phyloP scores from a whole-genome alignment of 345 rosid species.

The Kandelia obovata region DNA sequence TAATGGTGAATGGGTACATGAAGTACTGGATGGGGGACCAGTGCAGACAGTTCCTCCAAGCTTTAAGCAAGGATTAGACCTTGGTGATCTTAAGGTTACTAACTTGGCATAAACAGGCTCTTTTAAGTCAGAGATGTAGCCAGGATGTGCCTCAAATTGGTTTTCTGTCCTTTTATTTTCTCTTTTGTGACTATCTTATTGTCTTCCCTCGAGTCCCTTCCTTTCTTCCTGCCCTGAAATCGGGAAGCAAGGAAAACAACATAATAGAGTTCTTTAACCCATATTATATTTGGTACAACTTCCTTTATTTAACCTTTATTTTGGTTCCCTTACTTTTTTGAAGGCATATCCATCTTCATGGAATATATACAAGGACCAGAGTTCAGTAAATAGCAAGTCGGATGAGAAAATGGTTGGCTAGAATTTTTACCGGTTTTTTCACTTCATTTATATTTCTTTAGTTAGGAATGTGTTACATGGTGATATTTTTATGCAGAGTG shows the following conservation, averaged over 20 bases:
- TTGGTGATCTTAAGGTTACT: conserved; percentile 76
- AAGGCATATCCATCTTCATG: conserved; percentile 68
- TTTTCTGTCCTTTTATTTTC: too few species aligned
- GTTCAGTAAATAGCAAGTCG: conserved; percentile 31
- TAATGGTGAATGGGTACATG: conserved; percentile 78
- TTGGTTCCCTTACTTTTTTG: conserved; percentile 21
- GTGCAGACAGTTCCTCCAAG: conserved; percentile 67
- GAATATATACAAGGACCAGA: conserved; percentile 66
- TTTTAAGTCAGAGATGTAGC: too few species aligned
- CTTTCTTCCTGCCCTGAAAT: too few species aligned
- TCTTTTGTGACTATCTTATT: too few species aligned
- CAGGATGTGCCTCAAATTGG: too few species aligned
- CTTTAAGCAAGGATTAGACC: conserved; percentile 73
- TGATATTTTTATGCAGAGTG: conserved; percentile 49
- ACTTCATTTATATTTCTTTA: neutral
- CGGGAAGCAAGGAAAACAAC: neutral
- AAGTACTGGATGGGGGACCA: conserved; percentile 70
- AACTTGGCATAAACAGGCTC: conserved; percentile 5
- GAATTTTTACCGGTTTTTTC: conserved; percentile 7
- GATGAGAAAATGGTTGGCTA: conserved; percentile 64
- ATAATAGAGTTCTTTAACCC: conserved; percentile 1
- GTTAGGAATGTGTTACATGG: neutral
- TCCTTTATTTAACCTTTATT: neutral
- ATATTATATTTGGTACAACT: conserved; percentile 1
- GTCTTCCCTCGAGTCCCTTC: too few species aligned